Conservation (phyloP, 2,329 filamentous ascomycete genomes). For the Neofusicoccum kwambonambiense region DNA sequence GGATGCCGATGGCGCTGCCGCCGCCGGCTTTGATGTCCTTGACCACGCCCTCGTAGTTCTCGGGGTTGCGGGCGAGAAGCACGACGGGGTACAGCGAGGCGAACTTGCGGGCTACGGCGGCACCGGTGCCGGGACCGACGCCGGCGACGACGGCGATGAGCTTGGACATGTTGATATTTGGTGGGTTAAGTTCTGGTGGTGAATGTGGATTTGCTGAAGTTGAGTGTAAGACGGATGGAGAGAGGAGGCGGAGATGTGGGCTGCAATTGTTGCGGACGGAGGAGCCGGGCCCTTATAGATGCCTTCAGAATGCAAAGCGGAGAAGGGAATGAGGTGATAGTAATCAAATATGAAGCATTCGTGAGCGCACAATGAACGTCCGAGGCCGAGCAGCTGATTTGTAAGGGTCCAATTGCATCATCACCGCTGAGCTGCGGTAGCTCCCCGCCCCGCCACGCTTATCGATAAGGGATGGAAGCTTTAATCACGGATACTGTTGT, state of each 20-base stretch:
- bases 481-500: too few relatives aligned
- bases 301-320: background rate
- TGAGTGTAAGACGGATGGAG: background rate
- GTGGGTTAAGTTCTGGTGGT: background rate
- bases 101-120: slow-evolving; percentile 60
- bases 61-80: slow-evolving; percentile 67
- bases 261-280: background rate
- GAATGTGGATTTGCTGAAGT: background rate
- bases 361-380: background rate
- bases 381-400: slow-evolving; percentile 16
- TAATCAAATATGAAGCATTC: background rate
- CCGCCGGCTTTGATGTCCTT: slow-evolving; percentile 66
- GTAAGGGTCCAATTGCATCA: slow-evolving; percentile 16
- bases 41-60: slow-evolving; percentile 65
- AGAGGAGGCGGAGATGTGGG: background rate
- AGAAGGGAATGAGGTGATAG: slow-evolving; percentile 1
- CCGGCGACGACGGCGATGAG: slow-evolving; percentile 70
- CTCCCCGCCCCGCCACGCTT: background rate
- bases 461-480: slow-evolving; percentile 1
- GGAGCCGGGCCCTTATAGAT: background rate
- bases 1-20: slow-evolving; percentile 69
- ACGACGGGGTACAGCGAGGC: slow-evolving; percentile 68
- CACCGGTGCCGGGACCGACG: slow-evolving; percentile 70
- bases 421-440: background rate
- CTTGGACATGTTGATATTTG: background rate